Evolutionary conservation across 2,329 filamentous ascomycete genomes (phyloP), one percentile per base, ranked within the genome.

Genomic region (Calcarisporium arbuscula): DNA sequence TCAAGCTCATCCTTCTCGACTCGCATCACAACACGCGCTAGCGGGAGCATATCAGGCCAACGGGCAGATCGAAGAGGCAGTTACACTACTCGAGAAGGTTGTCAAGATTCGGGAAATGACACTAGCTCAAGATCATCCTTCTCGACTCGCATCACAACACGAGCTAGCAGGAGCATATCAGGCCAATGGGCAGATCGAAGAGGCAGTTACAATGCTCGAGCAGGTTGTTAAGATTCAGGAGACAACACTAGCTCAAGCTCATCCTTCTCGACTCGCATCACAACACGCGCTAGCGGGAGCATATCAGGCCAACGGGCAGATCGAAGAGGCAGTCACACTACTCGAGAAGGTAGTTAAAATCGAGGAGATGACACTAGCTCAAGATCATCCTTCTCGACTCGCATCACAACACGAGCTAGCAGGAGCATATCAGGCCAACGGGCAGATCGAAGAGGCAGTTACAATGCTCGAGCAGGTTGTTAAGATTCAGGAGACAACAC

Each of bases 241-340:
- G 16, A 19, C 14, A 12, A 32, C 15, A 22, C 15, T 38, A 17
- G 31, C 19, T 18, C 23, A 41, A 21, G 15, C 7, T 2, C 38
- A 41, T 29, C 35, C 32, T 19, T 17, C 28, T 9, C 18, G 28
- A 12, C n/a, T 34, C 11, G 6, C 19, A 16, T 32, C 38, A 6
- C 31, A 41, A 27, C 31, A 41, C 19, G 31, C 23, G 11, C 35
- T 41, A 27, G 35, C 33, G 5, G 10, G n/a, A 5, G 38, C 38
- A 4, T 41, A 41, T 23, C 14, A 29, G 6, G 25, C 27, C 22
- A 26, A 30, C 12, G 35, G 35, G 6, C 30, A 32, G 20, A 8
- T 26, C 11, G 25, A 41, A 8, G 26, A 38, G 20, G 38, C 30
- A 6, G 27, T 35, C 9, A 7, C 5, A 10, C 11, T 35, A 2